Percentiles rank a stretch among this genome's conserved stretches.
phyloP scores from a whole-genome alignment of 495 filamentous ascomycete species.

The Xylaria bambusicola region DNA sequence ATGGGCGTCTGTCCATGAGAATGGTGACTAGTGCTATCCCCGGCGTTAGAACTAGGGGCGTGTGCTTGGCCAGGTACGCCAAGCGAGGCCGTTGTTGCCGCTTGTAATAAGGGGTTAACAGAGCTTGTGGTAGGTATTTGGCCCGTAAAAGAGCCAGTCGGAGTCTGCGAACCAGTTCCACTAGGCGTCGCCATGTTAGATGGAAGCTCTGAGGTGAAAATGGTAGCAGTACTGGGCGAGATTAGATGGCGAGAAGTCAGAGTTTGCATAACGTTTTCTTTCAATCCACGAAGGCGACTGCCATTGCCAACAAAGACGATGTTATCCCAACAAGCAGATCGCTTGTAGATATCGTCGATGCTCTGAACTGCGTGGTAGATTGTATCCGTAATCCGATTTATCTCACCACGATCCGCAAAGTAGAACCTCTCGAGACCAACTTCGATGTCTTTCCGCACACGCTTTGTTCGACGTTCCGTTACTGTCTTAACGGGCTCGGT shows the following conservation, averaged over 20 bases:
- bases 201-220: slow-evolving; percentile 94
- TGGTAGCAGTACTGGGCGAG: slow-evolving; percentile 85
- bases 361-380: slow-evolving; percentile 79
- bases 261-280: slow-evolving; percentile 78
- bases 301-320: slow-evolving; percentile 88
- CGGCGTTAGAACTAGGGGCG: slow-evolving; percentile 41
- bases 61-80: slow-evolving; percentile 49
- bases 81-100: slow-evolving; percentile 75
- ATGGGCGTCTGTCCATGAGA: slow-evolving; percentile 89
- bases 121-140: slow-evolving; percentile 52
- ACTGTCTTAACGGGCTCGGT: slow-evolving; percentile 23
- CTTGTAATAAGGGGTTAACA: slow-evolving; percentile 90
- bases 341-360: slow-evolving; percentile 75
- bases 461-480: slow-evolving; percentile 41
- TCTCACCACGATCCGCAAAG: slow-evolving; percentile 69
- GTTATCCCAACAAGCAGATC: slow-evolving; percentile 85
- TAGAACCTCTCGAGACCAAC: slow-evolving; percentile 87
- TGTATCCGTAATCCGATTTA: slow-evolving; percentile 77
- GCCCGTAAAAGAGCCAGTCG: slow-evolving; percentile 63
- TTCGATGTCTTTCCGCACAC: slow-evolving; percentile 72
- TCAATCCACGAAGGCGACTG: slow-evolving; percentile 79
- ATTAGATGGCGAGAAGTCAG: slow-evolving; percentile 82
- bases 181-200: slow-evolving; percentile 86
- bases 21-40: slow-evolving; percentile 52
- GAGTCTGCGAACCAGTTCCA: slow-evolving; percentile 90